A percentile compares a stretch with the other conserved stretches of the same genome.
These are phyloP conservation scores for Infundibulicybe gibba DNA, from an alignment of 768 basidiomycete species.

Conservation along the genomic window DNA sequence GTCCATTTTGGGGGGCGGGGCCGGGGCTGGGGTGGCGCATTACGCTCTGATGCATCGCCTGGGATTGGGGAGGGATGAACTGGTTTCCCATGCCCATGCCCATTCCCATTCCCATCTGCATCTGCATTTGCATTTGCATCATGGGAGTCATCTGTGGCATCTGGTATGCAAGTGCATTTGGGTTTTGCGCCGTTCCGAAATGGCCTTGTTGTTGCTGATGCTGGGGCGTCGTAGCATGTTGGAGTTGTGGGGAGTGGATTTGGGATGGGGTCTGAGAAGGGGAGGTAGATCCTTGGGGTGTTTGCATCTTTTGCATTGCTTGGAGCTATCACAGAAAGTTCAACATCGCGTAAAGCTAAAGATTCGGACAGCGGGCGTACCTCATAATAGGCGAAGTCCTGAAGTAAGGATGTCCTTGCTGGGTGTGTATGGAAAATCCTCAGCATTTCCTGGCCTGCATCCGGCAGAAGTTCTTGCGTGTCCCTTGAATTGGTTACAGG, in stretches of 20 bases:
- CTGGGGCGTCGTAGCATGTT: constrained; percentile 30
- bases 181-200: constrained; percentile 42
- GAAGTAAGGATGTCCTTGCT: constrained; percentile 86
- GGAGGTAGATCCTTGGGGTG: constrained; percentile 27
- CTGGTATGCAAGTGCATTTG: constrained; percentile 52
- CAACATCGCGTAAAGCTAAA: background rate
- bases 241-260: constrained; percentile 38
- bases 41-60: constrained; percentile 83
- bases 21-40: constrained; percentile 79
- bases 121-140: constrained; percentile 61
- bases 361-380: constrained; percentile 32
- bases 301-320: constrained; percentile 74
- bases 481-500: constrained; percentile 98
- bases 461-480: constrained; percentile 93
- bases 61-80: constrained; percentile 53
- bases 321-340: constrained; percentile 51
- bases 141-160: constrained; percentile 60
- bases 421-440: constrained; percentile 94
- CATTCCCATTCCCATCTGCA: too few species aligned
- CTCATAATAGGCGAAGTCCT: constrained; percentile 93
- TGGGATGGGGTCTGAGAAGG: constrained; percentile 32
- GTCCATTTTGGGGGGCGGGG: constrained; percentile 32
- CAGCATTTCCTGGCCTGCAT: constrained; percentile 96
- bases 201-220: constrained; percentile 41
- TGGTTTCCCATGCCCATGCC: constrained; percentile 47